Base-by-base conservation (phyloP, 2,329 filamentous ascomycete species). In the Triangularia setosa region DNA sequence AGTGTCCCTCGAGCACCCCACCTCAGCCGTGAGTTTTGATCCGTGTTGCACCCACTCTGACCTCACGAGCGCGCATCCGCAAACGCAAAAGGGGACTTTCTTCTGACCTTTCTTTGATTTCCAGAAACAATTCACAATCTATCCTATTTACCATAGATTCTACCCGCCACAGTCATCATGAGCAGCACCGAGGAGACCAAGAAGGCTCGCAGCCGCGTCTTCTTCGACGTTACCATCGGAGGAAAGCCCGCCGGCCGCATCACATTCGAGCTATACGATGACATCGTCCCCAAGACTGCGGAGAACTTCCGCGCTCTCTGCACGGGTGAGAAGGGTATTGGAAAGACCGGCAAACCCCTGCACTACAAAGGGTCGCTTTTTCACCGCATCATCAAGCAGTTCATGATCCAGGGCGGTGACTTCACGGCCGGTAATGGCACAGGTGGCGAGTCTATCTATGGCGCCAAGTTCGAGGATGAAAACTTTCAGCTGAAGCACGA, bases 361-460 rank as follows among this genome's bases (percentile, higher is more conserved):
- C 90, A 92, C 82, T 99, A 92, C 87, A 97, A 97, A 83, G 90
- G 92, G 71, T 96, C 91, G 66, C 83, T 81, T 72, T 98, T 99
- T 84, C 94, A 99, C 83, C 91, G 94, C 60, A 91, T 99, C 69
- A 99, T 99, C 82, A 97, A 97, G 84, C 87, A 91, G 73, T 99
- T 99, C 80, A 98, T 99, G 94, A 95, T 97, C 74, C 91, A 97
- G 81, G 93, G 95, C 75, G 94, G 95, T 79, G 95, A 98, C 78
- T 99, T 99, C 78, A 99, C 94, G 58, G 89, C 87, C 62, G 92
- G 92, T 76, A 94, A 98, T 76, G 95, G 94, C 69, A 98, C 94
- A 25, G 94, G 94, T 69, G 94, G 94, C 74, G 95, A 98, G 81
- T 95, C 91, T 69, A 98, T 99, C 78, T 99, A 98, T 75, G 94